Evolutionary conservation across 2,329 filamentous ascomycete genomes (phyloP), one percentile per base, ranked within the genome.

Genomic region (Paecilomyces formosus): DNA sequence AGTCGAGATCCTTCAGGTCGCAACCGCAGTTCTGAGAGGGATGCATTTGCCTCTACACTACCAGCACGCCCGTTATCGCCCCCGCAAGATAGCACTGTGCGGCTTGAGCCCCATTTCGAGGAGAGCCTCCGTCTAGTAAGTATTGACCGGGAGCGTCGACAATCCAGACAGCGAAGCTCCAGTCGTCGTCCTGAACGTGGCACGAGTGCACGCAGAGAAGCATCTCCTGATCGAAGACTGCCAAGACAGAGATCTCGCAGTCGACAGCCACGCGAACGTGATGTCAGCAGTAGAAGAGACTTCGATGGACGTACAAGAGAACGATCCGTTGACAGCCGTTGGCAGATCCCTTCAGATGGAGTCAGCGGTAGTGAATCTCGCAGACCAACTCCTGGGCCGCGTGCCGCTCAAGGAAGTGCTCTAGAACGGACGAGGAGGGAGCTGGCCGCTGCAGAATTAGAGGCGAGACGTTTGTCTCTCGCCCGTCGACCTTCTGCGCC

Each of bases 381-480:
- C 8, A 67, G 68, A 7, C 33, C 61, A 8, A 61, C 63, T 6
- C 66, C 52, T 13, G 56, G 62, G 12, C 63, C 64, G 24, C 67
- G 61, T 9, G 58, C 65, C 12, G 65, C 64, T 15, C 61, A 67
- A 2, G 59, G 66, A 28, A 67, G 63, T 82, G 65, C 86, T 80
- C 81, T 85, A 33, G 86, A 89, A 60, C 79, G 84, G 53, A 83
- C 85, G 54, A 88, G 87, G 74, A 90, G 88, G 74, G 88, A 91
- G 63, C 79, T 86, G 54, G 89, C 89, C 9, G 91, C 92, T 7
- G 86, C 88, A 54, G 92, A 97, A 73, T 83, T 97, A 0, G 92
- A 97, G 73, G 90, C 94, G 67, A 86, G 93, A 28, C 87, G 93
- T 59, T 85, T 89, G 68, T 97, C 93, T 13, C 80, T 96, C 26